Percentiles rank a stretch among this genome's conserved stretches.
These are phyloP conservation scores for Fusarium nygamai DNA, from an alignment of 2,329 filamentous ascomycete species.

Conservation along the genomic window DNA sequence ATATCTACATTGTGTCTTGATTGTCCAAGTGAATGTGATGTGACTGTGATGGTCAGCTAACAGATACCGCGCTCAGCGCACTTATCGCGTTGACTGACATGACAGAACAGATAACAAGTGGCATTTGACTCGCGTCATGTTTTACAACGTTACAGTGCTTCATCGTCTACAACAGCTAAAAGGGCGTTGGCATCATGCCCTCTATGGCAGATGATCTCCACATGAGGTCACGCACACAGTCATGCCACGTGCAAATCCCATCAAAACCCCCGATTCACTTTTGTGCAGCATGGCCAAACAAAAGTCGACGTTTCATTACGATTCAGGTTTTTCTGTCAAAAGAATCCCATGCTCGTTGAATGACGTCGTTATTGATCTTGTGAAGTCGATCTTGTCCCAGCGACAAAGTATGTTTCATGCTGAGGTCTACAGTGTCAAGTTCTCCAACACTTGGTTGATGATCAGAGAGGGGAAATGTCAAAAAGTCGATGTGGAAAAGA, in stretches of 20 bases:
- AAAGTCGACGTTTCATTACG: conserved; percentile 8
- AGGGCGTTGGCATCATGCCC: conserved; percentile 28
- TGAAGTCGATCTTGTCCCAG: conserved; percentile 7
- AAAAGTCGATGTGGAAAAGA: neutral
- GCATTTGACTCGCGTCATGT: neutral
- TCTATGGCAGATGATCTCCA: conserved; percentile 39
- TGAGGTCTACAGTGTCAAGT: neutral
- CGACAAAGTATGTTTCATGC: neutral
- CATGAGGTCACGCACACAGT: conserved; percentile 38
- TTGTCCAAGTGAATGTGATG: neutral
- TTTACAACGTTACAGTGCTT: conserved; percentile 18
- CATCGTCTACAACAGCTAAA: neutral
- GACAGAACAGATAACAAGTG: neutral
- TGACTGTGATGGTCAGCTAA: neutral
- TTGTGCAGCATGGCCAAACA: neutral
- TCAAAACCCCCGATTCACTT: neutral
- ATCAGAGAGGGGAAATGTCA: neutral
- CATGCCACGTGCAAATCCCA: conserved; percentile 26
- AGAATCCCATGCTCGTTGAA: conserved; percentile 4
- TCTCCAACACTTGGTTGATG: neutral
- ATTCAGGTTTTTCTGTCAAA: neutral
- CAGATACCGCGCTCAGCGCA: neutral
- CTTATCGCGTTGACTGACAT: neutral
- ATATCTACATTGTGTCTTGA: neutral
- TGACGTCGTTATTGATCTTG: conserved; percentile 17